Evolutionary conservation across 805 yeast genomes (phyloP), one percentile per base, ranked within the genome.

Genomic region (Candida tallmaniae): DNA sequence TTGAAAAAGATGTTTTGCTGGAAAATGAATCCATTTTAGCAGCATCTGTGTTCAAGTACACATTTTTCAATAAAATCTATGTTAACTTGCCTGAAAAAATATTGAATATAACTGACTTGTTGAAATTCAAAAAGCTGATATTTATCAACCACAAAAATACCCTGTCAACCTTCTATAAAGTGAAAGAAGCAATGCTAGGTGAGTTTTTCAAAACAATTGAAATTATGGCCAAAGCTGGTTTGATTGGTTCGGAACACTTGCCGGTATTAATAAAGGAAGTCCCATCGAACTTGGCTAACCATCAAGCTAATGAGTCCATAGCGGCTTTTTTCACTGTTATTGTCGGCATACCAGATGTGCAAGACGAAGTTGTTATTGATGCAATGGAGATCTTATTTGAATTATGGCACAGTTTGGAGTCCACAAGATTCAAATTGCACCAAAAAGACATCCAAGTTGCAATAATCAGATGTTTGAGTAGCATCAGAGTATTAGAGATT

Each of bases 361-460:
- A 48, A 1, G 34, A 44, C 2, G 37, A 41, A 2, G 29, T 23
- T 7, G 28, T 40, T 4, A 21, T 23, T 5, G 29, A 13, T 1
- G 35, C 73, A 14, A 51, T 64, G 11, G 58, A 53, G 2, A 56
- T 67, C 12, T 38, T 74, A 27, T 47, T 56, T 2, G 48, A 55
- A 0, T 62, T 83, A 13, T 85, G 95, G 93, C 59, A 57, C 4
- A 70, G 67, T 15, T 49, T 86, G 16, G 67, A 68, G 12, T 65
- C 70, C 1, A 80, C 78, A 8, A 63, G 94, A 31, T 59, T 87
- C 24, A 73, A 80, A 19, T 60, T 84, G 26, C 73, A 74, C 28
- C 93, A 86, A 42, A 74, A 77, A 33, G 68, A 67, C 10, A 62
- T 85, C 30, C 96, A 88, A 45, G 50, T 73, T 10, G 39, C 49